A percentile compares a stretch with the other conserved stretches of the same genome.
Conservation (phyloP, 1,284 basidiomycete genomes). For the Apiotrichum domesticum region DNA sequence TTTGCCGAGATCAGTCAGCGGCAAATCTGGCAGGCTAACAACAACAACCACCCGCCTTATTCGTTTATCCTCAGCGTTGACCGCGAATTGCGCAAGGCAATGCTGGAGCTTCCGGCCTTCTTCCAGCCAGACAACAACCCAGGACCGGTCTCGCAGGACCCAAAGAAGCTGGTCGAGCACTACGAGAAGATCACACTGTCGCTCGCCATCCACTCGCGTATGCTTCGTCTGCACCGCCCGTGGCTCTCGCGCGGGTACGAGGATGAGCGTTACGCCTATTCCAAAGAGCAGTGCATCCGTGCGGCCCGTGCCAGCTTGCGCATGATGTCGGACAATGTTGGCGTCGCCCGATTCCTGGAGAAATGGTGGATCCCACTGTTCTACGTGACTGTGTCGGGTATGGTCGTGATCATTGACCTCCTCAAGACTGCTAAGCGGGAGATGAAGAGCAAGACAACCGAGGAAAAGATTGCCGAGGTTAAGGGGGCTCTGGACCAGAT, state of each 20-base stretch:
- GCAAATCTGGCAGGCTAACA: conserved; percentile 48
- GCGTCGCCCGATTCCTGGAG: conserved; percentile 44
- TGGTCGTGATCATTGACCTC: conserved; percentile 48
- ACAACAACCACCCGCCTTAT: conserved; percentile 44
- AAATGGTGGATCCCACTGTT: conserved; percentile 48
- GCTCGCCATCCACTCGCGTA: conserved; percentile 45
- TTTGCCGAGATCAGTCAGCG: conserved; percentile 46
- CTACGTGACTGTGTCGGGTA: conserved; percentile 45
- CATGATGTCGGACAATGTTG: conserved; percentile 42
- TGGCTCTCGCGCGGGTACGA: conserved; percentile 45
- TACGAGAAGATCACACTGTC: conserved; percentile 48
- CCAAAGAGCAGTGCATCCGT: conserved; percentile 47
- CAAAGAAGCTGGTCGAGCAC: conserved; percentile 41
- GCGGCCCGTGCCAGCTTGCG: conserved; percentile 46
- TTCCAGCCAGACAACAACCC: conserved; percentile 39
- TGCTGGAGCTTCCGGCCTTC: conserved; percentile 45
- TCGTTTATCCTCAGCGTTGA: conserved; percentile 45
- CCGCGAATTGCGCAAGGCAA: conserved; percentile 45
- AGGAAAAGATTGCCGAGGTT: conserved; percentile 44
- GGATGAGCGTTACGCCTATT: conserved; percentile 45
- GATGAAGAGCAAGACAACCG: conserved; percentile 38
- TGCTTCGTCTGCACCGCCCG: conserved; percentile 45
- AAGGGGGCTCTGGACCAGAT: conserved; percentile 40
- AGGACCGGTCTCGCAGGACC: conserved; percentile 28
- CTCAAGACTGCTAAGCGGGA: conserved; percentile 32